Evolutionary conservation across 768 basidiomycete species (phyloP), one percentile per base, ranked within the genome.

Genomic region (Chalciporus sphaerocephalus): DNA sequence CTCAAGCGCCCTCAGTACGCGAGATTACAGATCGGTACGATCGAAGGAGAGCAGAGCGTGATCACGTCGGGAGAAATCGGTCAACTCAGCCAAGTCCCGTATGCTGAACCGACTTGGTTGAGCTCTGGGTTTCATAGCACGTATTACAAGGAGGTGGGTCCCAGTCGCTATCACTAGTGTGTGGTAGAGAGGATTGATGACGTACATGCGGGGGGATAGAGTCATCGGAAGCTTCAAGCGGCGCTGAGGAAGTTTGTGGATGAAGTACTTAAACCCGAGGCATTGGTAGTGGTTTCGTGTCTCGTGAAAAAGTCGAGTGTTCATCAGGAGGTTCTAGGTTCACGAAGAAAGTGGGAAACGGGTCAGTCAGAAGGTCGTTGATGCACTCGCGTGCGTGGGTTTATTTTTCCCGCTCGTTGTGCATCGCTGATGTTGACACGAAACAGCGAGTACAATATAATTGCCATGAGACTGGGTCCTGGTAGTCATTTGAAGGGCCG

Each of bases 401-500:
- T 8, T 40, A 20, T 40, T 15, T 23, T 16, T 17, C 18, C 9
- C 10, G 6, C 18, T 3, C 37, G 15, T n/a, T 40, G 30, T 23
- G 33, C n/a, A 32, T 37, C 35, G n/a, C 18, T 38, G 1, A 33
- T n/a, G 20, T 33, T 27, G 38, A 12, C 20, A 15, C 22, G 39
- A 24, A 16, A 23, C 38, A 71, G 71, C 23, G 69, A 70, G 21
- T 30, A 65, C 38, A 71, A 78, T 50, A 45, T 83, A 25, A 32
- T 32, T n/a, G 30, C 30, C n/a, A 76, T 85, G 81, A 69, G 76
- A 18, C 62, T 80, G 53, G 83, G 82, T 13, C 83, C 83, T 0
- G 91, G 90, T 27, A 85, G 86, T 61, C 91, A 94, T 61, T 71
- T 94, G 27, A 77, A 90, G 62, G 92, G 92, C 6, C 72, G 79